These are phyloP conservation scores for Barnettozyma californica DNA, from an alignment of 805 yeast genomes.

Conservation along the genomic window DNA sequence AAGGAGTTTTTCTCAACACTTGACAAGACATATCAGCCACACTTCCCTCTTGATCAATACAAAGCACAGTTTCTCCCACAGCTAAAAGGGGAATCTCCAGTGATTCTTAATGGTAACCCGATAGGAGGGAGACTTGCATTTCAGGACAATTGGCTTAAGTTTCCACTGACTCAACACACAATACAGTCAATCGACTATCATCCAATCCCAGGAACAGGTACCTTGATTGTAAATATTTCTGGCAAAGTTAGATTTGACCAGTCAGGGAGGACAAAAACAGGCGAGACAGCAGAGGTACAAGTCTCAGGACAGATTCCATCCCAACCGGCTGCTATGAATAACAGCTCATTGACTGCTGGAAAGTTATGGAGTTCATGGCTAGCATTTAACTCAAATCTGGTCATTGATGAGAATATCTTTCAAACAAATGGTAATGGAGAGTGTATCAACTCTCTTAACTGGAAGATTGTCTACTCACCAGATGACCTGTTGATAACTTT, in stretches of 20 bases:
- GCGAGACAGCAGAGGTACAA: conserved; percentile 55
- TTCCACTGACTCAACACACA: conserved; percentile 57
- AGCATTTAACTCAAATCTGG: conserved; percentile 57
- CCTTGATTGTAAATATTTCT: conserved; percentile 43
- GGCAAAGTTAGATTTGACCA: conserved; percentile 73
- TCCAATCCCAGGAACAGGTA: conserved; percentile 58
- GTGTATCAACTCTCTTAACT: conserved; percentile 55
- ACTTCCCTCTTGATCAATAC: conserved; percentile 17
- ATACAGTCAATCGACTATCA: conserved; percentile 64
- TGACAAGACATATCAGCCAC: conserved; percentile 18
- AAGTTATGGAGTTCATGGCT: conserved; percentile 69
- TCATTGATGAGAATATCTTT: conserved; percentile 48
- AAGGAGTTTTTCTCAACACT: conserved; percentile 23
- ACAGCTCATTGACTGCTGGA: conserved; percentile 7
- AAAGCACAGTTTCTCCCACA: conserved; percentile 35
- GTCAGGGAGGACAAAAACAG: conserved; percentile 60
- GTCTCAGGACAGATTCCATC: conserved; percentile 9
- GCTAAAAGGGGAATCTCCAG: conserved; percentile 45
- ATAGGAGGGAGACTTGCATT: conserved; percentile 45
- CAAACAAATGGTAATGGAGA: conserved; percentile 35
- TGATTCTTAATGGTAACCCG: conserved; percentile 56
- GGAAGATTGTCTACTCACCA: conserved; percentile 62
- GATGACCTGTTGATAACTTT: conserved; percentile 37
- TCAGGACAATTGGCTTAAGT: conserved; percentile 52
- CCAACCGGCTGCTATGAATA: neutral